Base-by-base conservation (phyloP, 129 eudicot genomes). In the Arctium lappa region DNA sequence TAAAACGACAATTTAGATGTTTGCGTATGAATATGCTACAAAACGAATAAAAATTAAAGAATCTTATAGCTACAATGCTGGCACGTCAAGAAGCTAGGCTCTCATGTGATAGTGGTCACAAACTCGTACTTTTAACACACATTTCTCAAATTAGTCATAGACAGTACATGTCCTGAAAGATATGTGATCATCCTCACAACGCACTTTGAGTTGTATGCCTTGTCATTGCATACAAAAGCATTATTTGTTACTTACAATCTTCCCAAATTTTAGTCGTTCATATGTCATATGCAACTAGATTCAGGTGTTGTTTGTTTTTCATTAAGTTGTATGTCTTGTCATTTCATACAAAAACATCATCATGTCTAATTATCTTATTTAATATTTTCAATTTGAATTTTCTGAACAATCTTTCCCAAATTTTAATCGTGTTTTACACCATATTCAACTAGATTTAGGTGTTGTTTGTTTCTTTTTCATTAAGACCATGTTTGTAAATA, bases 371-470 rank as follows among this genome's bases (percentile, higher is more conserved):
- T 1, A 46, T 46, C 15, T 10, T 31, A 16, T 1, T 37, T 15
- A 44, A 44, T 80, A 72, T 70, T 80, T 37, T 53, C 31, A 56
- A n/a, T 22, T 36, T 27, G 29, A 63, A 38, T 33, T 56, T 4
- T 63, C 18, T 29, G 6, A 22, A 78, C 2, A n/a, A 42, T 69
- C 12, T 9, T 38, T 56, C 37, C 53, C 10, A 60, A 48, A 15
- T 27, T 72, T 48, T 80, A 11, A 2, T 39, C 40, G 38, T 53
- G 72, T 10, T 33, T 4, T 9, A 63, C 5, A 30, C 37, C 63
- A 74, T 74, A 74, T 82, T 37, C 85, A 38, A 82, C 37, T 63
- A 63, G 69, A 56, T 56, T 29, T 56, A 81, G 15, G 53, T 10
- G 53, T 16, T 16, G 22, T 3, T 50, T 50, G 6, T 56, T 56